Evolutionary conservation across 2,329 filamentous ascomycete species (phyloP), one percentile per base, ranked within the genome.

Genomic region (Cryphonectria radicalis): DNA sequence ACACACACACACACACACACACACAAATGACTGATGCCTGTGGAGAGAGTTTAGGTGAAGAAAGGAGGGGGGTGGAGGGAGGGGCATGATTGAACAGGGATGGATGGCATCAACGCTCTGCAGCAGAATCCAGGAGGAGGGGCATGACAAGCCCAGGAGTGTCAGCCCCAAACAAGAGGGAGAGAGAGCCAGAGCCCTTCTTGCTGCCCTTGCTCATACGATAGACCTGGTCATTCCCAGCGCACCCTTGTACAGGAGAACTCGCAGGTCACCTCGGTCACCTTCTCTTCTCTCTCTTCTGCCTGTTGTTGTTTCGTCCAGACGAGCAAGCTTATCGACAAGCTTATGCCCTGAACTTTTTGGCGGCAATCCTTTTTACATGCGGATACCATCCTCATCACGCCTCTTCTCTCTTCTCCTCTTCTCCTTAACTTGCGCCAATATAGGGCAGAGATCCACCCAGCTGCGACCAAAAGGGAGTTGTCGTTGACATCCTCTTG

Each of bases 371-470:
- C 46, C 46, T 50, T 43, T 22, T 63, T 55, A 19, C 55, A 46
- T 46, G 62, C 40, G 62, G 19, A 43, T 14, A 32, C 37, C 17
- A 35, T 57, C 35, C 35, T 57, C 28, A 43, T 37, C 70, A 46
- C 43, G 19, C 46, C 46, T 50, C 46, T 50, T n/a, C 19, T n/a
- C 67, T 53, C 63, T 57, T 57, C 60, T 65, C 63, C 68, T 57
- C 37, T 57, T 42, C 37, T 71, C 70, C 70, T 59, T 64, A 65
- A 22, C 40, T 46, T 62, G 53, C 65, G 66, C 55, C 69, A 62
- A 63, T 70, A 71, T 70, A 73, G 71, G 60, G 53, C 57, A 62
- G 64, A 65, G 59, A 65, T 66, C 68, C 71, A 71, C 71, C 22
- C 40, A 46, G 69, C 71, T 73, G 71, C 66, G 68, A 70, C 71